Conservation (phyloP, 176 grass and related monocot genomes). For the Stipa capillata region DNA sequence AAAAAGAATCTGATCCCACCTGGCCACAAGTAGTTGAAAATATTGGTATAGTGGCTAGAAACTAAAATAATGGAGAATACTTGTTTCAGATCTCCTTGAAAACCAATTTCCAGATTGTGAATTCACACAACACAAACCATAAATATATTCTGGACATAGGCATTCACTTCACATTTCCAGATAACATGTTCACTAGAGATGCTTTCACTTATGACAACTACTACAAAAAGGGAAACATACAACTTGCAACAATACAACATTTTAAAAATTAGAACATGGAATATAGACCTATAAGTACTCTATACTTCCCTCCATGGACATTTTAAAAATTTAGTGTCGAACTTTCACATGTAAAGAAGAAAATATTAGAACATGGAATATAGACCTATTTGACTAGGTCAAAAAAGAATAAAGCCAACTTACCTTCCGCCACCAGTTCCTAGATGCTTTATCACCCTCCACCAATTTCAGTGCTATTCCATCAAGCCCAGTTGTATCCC, state of each 20-base stretch:
- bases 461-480: slow-evolving; percentile 56
- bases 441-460: slow-evolving; percentile 65
- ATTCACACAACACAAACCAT: not conserved
- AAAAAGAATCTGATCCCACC: not conserved
- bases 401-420: slow-evolving; percentile 3
- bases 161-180: not conserved
- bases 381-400: not conserved
- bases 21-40: not conserved
- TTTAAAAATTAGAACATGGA: too few relatives aligned
- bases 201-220: not conserved
- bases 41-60: not conserved
- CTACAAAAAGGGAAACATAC: not conserved
- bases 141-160: not conserved
- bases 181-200: not conserved
- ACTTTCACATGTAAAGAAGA: not conserved
- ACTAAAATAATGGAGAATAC: not conserved
- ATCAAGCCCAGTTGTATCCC: slow-evolving; percentile 64
- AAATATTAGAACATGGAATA: not conserved
- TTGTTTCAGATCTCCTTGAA: not conserved
- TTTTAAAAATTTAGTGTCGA: not conserved
- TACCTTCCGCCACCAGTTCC: slow-evolving; percentile 97
- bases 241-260: not conserved
- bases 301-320: not conserved
- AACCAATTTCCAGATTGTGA: not conserved
- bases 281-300: slow-evolving; percentile 6